Evolutionary conservation across 2,329 filamentous ascomycete species (phyloP).

Genomic region (Hypoxylon sp.): DNA sequence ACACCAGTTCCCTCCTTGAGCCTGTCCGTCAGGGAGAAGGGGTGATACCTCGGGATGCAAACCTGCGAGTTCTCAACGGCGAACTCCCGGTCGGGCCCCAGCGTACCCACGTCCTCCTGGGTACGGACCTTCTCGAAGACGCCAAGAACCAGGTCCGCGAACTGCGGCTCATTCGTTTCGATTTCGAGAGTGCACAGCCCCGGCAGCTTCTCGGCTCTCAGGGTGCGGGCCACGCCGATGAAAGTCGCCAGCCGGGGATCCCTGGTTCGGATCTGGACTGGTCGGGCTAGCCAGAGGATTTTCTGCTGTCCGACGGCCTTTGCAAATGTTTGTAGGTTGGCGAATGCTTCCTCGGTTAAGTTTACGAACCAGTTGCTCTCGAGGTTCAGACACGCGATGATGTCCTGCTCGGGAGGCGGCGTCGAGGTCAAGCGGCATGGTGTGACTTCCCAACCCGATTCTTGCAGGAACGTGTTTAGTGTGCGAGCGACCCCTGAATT

Average conservation of each 20-base stretch:
- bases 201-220: conserved; percentile 50
- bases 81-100: conserved; percentile 52
- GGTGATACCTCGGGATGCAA: conserved; percentile 48
- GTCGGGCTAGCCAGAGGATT: conserved; percentile 52
- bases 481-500: conserved; percentile 21
- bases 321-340: conserved; percentile 32
- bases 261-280: conserved; percentile 47
- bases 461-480: conserved; percentile 28
- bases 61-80: conserved; percentile 47
- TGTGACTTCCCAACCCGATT: conserved; percentile 38
- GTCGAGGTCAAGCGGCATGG: conserved; percentile 34
- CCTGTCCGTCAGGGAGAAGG: conserved; percentile 44
- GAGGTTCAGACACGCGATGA: conserved; percentile 49
- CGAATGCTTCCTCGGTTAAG: conserved; percentile 38
- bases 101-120: conserved; percentile 36
- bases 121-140: conserved; percentile 45
- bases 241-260: conserved; percentile 49
- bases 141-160: conserved; percentile 27
- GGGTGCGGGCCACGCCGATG: conserved; percentile 49
- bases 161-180: conserved; percentile 36
- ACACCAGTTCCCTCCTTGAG: conserved; percentile 22
- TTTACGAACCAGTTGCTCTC: conserved; percentile 48
- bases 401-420: conserved; percentile 41
- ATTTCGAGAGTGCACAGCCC: conserved; percentile 52
- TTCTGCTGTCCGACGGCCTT: conserved; percentile 28